Conservation (phyloP, 129 eudicot species). For the Pseudognaphalium luteoalbum region DNA sequence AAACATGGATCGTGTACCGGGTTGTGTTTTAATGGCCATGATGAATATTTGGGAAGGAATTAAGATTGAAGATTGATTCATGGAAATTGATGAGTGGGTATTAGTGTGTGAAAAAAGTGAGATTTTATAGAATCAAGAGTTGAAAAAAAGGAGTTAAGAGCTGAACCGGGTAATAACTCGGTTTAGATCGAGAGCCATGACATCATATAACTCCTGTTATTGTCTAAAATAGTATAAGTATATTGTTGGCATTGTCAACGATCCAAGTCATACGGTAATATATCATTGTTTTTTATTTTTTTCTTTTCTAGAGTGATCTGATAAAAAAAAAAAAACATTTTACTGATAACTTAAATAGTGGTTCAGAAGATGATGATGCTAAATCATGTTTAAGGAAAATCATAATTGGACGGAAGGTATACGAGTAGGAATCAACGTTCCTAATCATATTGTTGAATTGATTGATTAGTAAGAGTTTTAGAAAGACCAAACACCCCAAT, state of each 20-base stretch:
- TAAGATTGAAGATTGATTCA: constrained; percentile 16
- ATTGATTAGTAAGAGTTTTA: no score
- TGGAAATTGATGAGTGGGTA: constrained; percentile 4
- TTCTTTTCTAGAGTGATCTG: neutral
- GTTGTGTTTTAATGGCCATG: constrained; percentile 26
- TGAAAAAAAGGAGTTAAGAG: constrained; percentile 15
- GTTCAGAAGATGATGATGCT: no score
- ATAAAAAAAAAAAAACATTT: no score
- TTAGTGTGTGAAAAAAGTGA: constrained; percentile 3
- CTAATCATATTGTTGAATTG: no score
- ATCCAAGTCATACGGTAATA: constrained; percentile 14
- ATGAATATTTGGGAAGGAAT: constrained; percentile 11
- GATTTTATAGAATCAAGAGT: constrained; percentile 27
- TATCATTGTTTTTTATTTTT: neutral
- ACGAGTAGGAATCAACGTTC: no score
- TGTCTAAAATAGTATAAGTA: neutral
- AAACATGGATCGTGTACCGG: constrained; percentile 31
- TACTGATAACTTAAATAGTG: no score
- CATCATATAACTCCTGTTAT: constrained; percentile 3
- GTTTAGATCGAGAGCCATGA: constrained; percentile 8
- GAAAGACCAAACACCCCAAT: no score
- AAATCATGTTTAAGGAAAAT: no score
- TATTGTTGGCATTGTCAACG: constrained; percentile 18
- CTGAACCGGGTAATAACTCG: constrained; percentile 14
- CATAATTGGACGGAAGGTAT: no score